Evolutionary conservation across 306 rosid species (phyloP).

Genomic region (Corylus heterophylla): DNA sequence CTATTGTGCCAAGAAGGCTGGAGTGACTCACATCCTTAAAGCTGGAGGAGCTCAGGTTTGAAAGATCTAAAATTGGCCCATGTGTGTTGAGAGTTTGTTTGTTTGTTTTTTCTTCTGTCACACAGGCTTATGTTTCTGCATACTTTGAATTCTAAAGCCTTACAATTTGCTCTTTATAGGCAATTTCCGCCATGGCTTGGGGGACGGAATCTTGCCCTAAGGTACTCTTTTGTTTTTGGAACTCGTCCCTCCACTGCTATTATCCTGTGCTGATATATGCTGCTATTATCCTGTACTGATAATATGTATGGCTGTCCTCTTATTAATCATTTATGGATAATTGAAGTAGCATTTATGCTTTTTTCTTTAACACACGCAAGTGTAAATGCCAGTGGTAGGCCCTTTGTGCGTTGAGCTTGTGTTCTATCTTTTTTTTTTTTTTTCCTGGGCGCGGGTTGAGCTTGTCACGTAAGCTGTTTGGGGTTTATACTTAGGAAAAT

Average conservation of each 20-base stretch:
- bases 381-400: not conserved
- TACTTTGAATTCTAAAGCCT: slow-evolving; percentile 5
- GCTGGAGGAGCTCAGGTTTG: slow-evolving; percentile 99
- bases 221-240: slow-evolving; percentile 38
- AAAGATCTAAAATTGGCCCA: slow-evolving; percentile 23
- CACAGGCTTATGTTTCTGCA: slow-evolving; percentile 3
- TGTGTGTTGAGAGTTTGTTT: slow-evolving; percentile 17
- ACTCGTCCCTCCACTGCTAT: slow-evolving; percentile 10
- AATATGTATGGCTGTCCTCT: not conserved
- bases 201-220: slow-evolving; percentile 97
- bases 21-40: slow-evolving; percentile 93
- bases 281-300: not conserved
- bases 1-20: slow-evolving; percentile 99
- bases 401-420: not conserved
- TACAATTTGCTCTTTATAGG: slow-evolving; percentile 47
- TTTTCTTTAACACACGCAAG: not conserved
- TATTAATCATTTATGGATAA: not conserved
- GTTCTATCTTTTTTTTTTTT: no score
- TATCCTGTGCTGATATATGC: no score
- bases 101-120: not conserved
- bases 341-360: not conserved
- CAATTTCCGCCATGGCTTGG: slow-evolving; percentile 98
- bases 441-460: not conserved
- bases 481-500: not conserved
- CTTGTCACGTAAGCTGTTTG: not conserved